These are phyloP conservation scores for Teunomyces pallodes DNA, from an alignment of 805 yeast species.

Conservation along the genomic window DNA sequence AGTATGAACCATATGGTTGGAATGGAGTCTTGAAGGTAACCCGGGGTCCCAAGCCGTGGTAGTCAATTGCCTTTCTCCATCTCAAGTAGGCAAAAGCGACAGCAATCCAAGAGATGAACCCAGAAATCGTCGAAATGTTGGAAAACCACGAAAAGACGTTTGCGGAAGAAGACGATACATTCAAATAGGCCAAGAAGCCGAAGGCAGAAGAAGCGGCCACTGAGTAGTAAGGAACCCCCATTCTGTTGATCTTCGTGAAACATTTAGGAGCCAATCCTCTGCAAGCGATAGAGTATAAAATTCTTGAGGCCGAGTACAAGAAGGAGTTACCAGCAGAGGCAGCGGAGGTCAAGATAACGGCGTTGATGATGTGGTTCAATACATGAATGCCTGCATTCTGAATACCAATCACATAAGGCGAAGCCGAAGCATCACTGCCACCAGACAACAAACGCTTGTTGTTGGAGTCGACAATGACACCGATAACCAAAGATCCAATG, in stretches of 20 bases:
- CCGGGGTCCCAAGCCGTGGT: slow-evolving; percentile 52
- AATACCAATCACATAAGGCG: slow-evolving; percentile 86
- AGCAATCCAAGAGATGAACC: slow-evolving; percentile 62
- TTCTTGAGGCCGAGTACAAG: slow-evolving; percentile 66
- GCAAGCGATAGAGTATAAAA: slow-evolving; percentile 49
- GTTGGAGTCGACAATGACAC: slow-evolving; percentile 34
- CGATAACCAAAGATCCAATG: slow-evolving; percentile 39
- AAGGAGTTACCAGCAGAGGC: slow-evolving; percentile 49
- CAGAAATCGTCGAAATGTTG: slow-evolving; percentile 64
- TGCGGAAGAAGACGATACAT: slow-evolving; percentile 51
- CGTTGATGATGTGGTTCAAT: slow-evolving; percentile 78
- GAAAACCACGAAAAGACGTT: slow-evolving; percentile 63
- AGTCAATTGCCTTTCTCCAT: slow-evolving; percentile 61
- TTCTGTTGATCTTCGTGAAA: slow-evolving; percentile 34
- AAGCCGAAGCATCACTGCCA: slow-evolving; percentile 39
- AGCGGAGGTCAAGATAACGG: slow-evolving; percentile 65
- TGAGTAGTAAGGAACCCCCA: slow-evolving; percentile 43
- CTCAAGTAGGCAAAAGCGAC: slow-evolving; percentile 53
- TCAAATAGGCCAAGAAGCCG: slow-evolving; percentile 51
- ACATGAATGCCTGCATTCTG: slow-evolving; percentile 59
- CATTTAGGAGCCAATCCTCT: slow-evolving; percentile 55
- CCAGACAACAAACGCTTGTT: slow-evolving; percentile 22
- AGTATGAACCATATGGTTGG: slow-evolving; percentile 60
- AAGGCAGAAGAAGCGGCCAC: slow-evolving; percentile 34
- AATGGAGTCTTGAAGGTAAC: slow-evolving; percentile 54